Base-by-base conservation (phyloP, 2,329 filamentous ascomycete genomes). In the Sarocladium kiliense region DNA sequence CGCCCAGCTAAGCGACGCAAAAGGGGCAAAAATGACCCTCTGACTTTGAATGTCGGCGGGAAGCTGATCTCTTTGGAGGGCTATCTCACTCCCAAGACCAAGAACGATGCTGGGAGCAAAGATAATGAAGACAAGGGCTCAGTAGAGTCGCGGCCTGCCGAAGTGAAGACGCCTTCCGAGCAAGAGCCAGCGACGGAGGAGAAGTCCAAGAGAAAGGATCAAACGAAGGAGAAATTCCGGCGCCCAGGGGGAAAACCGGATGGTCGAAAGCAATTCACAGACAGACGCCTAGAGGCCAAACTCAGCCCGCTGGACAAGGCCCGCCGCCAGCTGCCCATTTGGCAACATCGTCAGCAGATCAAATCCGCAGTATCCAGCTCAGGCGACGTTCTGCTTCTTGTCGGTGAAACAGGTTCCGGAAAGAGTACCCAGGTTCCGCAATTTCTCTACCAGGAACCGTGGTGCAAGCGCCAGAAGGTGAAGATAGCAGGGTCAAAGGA, bases 361-460 rank as follows among this genome's bases (percentile, higher is more conserved):
- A 83, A 84, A 34, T 66, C 76, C 16, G 76, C 81, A 2, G 72
- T 96, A 32, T 85, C 83, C 2, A 45, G 36, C 26, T 36, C 18
- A n/a, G 36, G 26, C 58, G 83, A 95, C 64, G 83, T 96, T 1
- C 80, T 99, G 53, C 78, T 99, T 0, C 75, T 99, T 14, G 87
- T 94, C 2, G 93, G 93, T 74, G 93, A 97, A 70, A 99, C 94
- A 0, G 94, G 94, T 68, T 96, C 90, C 14, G 94, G 94, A 67
- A 99, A 99, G 73, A 95, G 89, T 74, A 99, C 94, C 0, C 94
- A 99, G 71, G 86, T 97, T 0, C 93, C 94, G 0, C 94, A 97
- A 65, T 97, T 96, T 59, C 75, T 99, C 7, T 82, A 87, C 45
- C 71, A 75, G 25, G 89, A 97, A 65, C 72, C 82, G 6, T 97